phyloP scores from a whole-genome alignment of 768 basidiomycete species.

The Auricularia sp. region DNA sequence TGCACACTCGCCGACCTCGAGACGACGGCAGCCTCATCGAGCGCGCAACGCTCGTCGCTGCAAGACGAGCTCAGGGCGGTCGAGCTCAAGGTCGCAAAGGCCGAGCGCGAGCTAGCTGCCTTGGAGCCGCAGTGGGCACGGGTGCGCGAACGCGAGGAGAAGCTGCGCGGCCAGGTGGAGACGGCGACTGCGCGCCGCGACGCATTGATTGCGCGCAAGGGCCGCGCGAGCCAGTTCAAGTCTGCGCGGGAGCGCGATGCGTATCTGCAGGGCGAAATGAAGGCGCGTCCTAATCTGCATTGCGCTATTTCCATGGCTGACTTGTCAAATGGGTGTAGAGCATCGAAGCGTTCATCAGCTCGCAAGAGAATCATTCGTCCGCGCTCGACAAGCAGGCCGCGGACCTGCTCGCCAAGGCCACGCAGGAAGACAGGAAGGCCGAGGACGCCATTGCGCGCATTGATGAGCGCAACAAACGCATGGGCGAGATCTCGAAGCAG shows the following conservation, averaged over 20 bases:
- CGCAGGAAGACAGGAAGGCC: conserved; percentile 39
- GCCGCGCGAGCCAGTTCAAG: conserved; percentile 74
- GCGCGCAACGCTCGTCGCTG: conserved; percentile 48
- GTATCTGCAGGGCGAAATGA: conserved; percentile 72
- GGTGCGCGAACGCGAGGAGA: conserved; percentile 40
- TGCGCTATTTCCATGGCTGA: neutral
- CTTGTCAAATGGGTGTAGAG: neutral
- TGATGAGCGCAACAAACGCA: conserved; percentile 47
- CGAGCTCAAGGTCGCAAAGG: conserved; percentile 48
- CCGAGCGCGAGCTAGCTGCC: conserved; percentile 50
- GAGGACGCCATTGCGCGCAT: conserved; percentile 40
- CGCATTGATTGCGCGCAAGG: conserved; percentile 82
- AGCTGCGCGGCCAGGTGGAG: conserved; percentile 48
- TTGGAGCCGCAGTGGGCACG: conserved; percentile 64
- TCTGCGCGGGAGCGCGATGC: conserved; percentile 76
- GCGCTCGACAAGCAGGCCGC: conserved; percentile 27
- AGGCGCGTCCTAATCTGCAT: conserved; percentile 50
- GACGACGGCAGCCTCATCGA: too few relatives aligned
- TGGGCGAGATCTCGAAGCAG: conserved; percentile 52
- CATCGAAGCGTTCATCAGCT: neutral
- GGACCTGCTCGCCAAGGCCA: conserved; percentile 42
- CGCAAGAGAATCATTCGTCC: conserved; percentile 16
- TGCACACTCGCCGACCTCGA: conserved; percentile 73
- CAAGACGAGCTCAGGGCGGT: conserved; percentile 55
- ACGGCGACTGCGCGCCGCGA: conserved; percentile 59